Conservation (phyloP, 2,329 filamentous ascomycete genomes). For the Purpureocillium takamizusanense region DNA sequence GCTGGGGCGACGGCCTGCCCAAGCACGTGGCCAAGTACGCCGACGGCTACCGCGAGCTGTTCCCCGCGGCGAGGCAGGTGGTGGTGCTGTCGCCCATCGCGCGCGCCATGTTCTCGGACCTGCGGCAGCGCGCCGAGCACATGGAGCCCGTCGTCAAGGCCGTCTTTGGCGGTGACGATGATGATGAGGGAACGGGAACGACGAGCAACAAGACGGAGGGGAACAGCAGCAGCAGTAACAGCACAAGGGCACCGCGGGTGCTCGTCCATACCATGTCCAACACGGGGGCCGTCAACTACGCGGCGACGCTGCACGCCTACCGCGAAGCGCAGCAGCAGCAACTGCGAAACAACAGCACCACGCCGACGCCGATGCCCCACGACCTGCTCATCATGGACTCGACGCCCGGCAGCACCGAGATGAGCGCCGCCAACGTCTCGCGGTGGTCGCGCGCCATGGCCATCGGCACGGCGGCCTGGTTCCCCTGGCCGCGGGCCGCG, state of each 20-base stretch:
- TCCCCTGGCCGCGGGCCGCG: slow-evolving; percentile 39
- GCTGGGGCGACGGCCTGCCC: slow-evolving; percentile 48
- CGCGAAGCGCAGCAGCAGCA: slow-evolving; percentile 19
- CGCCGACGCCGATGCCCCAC: slow-evolving; percentile 33
- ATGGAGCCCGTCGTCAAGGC: slow-evolving; percentile 37
- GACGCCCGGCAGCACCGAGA: slow-evolving; percentile 37
- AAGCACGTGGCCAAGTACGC: slow-evolving; percentile 48
- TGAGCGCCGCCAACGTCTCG: slow-evolving; percentile 30
- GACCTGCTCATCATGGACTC: slow-evolving; percentile 41
- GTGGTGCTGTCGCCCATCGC: slow-evolving; percentile 41
- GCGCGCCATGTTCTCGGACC: slow-evolving; percentile 32
- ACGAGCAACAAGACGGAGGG: too few species aligned
- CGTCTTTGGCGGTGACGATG: slow-evolving; percentile 16
- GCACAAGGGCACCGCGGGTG: slow-evolving; percentile 29
- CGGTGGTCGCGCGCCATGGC: slow-evolving; percentile 46
- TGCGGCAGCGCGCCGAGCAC: slow-evolving; percentile 30
- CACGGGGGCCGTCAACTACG: slow-evolving; percentile 45
- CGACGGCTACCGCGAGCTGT: slow-evolving; percentile 40
- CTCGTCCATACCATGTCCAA: slow-evolving; percentile 49
- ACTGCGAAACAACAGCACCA: too few species aligned
- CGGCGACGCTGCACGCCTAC: slow-evolving; percentile 39
- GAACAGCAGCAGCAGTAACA: too few species aligned
- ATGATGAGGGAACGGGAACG: too few species aligned
- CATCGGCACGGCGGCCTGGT: slow-evolving; percentile 33
- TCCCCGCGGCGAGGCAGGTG: slow-evolving; percentile 39